phyloP scores from a whole-genome alignment of 495 filamentous ascomycete genomes.

The Bryoglossum gracile region DNA sequence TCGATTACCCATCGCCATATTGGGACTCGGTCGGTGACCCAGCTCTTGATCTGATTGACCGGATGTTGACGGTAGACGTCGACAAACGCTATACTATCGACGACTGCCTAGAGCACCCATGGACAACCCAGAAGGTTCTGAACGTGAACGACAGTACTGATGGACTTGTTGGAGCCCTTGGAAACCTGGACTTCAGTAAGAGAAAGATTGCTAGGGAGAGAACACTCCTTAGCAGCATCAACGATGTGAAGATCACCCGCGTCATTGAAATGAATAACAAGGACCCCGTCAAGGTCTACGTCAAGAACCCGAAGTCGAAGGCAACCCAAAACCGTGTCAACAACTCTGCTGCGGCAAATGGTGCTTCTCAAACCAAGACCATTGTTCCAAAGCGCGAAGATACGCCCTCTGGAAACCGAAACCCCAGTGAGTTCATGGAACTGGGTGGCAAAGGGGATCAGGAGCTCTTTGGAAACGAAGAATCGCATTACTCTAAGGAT shows the following conservation, averaged over 20 bases:
- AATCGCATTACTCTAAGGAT: slow-evolving; percentile 38
- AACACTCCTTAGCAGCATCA: slow-evolving; percentile 76
- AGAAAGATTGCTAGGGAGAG: slow-evolving; percentile 74
- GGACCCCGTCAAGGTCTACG: slow-evolving; percentile 64
- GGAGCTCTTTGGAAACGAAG: slow-evolving; percentile 60
- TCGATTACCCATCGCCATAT: slow-evolving; percentile 95
- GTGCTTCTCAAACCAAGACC: slow-evolving; percentile 17
- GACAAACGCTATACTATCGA: slow-evolving; percentile 80
- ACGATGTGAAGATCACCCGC: slow-evolving; percentile 63
- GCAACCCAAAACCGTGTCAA: slow-evolving; percentile 17
- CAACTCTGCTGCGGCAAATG: slow-evolving; percentile 19
- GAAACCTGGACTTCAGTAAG: slow-evolving; percentile 73
- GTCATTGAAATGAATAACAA: slow-evolving; percentile 45
- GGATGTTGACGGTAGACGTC: slow-evolving; percentile 85
- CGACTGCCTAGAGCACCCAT: slow-evolving; percentile 85
- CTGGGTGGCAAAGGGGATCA: slow-evolving; percentile 81
- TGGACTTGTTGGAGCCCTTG: slow-evolving; percentile 75
- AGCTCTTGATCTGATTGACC: slow-evolving; percentile 87
- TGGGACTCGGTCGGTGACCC: slow-evolving; percentile 92
- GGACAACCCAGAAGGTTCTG: slow-evolving; percentile 55
- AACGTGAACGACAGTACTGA: slow-evolving; percentile 81
- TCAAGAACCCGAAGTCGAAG: slow-evolving; percentile 56
- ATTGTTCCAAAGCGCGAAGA: slow-evolving; percentile 39
- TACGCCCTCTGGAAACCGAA: slow-evolving; percentile 55
- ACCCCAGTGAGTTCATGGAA: slow-evolving; percentile 67